A percentile compares a stretch with the other conserved stretches of the same genome.
phyloP scores from a whole-genome alignment of 192 early-diverging fungal genomes.

The Rhizophagus clarus region DNA sequence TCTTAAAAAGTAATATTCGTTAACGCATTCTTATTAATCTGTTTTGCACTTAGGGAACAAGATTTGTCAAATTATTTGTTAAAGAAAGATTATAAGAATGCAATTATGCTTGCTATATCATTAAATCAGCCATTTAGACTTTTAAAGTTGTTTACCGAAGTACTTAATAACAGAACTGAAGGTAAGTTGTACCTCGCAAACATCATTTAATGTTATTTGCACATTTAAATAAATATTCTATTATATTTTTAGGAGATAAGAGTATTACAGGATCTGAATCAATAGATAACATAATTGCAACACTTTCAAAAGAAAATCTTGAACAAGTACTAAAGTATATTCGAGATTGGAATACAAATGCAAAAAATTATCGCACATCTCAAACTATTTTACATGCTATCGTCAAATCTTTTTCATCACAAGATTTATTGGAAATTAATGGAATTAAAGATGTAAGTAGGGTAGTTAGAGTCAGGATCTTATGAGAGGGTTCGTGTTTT shows the following conservation, averaged over 20 bases:
- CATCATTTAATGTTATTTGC: not conserved
- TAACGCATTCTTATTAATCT: not conserved
- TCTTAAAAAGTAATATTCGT: not conserved
- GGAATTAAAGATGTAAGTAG: conserved; percentile 73
- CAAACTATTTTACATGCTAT: conserved; percentile 84
- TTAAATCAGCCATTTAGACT: conserved; percentile 88
- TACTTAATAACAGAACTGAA: conserved; percentile 53
- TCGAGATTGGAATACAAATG: conserved; percentile 95
- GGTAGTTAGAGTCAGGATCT: too few relatives aligned
- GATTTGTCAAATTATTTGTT: conserved; percentile 83
- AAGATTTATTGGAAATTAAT: conserved; percentile 73
- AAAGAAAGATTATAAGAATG: conserved; percentile 90
- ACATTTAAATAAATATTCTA: too few relatives aligned
- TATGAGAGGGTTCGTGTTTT: too few relatives aligned
- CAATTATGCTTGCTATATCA: conserved; percentile 85
- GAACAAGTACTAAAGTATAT: conserved; percentile 82
- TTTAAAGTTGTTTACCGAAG: conserved; percentile 69
- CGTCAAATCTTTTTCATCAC: conserved; percentile 62
- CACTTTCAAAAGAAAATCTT: conserved; percentile 68
- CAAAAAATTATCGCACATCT: conserved; percentile 74
- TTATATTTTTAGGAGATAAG: conserved; percentile 35
- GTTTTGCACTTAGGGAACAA: conserved; percentile 71
- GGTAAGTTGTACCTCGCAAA: not conserved
- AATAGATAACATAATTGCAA: conserved; percentile 71
- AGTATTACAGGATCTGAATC: conserved; percentile 62